Percentiles rank a stretch among this genome's conserved stretches.
phyloP scores from a whole-genome alignment of 805 yeast species.

The Pichia phayaonensis region DNA sequence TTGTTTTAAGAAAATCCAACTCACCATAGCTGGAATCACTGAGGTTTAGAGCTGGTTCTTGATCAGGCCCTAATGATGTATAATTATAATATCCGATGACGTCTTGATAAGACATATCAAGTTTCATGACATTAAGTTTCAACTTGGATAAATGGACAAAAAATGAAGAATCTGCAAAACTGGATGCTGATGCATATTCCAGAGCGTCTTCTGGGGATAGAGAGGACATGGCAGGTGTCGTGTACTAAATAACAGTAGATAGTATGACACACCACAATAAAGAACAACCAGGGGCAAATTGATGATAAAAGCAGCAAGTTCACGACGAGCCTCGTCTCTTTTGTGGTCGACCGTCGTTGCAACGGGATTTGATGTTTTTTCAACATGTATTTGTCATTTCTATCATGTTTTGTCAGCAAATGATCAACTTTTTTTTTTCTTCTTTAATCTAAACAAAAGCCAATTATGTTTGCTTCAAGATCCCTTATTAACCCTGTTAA shows the following conservation, averaged over 20 bases:
- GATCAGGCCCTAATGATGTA: constrained; percentile 24
- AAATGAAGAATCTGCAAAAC: constrained; percentile 77
- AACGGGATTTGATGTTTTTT: no score
- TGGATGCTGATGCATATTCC: constrained; percentile 1
- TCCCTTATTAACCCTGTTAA: neutral
- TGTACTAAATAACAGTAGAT: neutral
- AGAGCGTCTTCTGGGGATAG: neutral
- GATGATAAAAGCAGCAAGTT: neutral
- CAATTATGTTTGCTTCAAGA: constrained; percentile 1
- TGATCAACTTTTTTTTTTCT: no score
- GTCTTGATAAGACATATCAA: constrained; percentile 41
- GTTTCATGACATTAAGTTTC: constrained; percentile 66
- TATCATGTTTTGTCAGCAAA: neutral
- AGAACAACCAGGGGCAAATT: neutral
- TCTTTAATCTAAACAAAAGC: no score
- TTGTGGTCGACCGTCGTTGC: neutral
- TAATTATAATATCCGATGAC: constrained; percentile 35
- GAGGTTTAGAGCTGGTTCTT: constrained; percentile 23
- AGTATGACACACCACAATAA: neutral
- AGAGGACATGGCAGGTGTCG: neutral
- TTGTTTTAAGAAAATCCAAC: neutral
- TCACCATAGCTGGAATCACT: constrained; percentile 2
- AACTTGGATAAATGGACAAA: constrained; percentile 66
- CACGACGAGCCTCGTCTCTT: neutral
- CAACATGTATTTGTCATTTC: neutral